Evolutionary conservation across 768 basidiomycete genomes (phyloP).

Genomic region (Galerina sulciceps): DNA sequence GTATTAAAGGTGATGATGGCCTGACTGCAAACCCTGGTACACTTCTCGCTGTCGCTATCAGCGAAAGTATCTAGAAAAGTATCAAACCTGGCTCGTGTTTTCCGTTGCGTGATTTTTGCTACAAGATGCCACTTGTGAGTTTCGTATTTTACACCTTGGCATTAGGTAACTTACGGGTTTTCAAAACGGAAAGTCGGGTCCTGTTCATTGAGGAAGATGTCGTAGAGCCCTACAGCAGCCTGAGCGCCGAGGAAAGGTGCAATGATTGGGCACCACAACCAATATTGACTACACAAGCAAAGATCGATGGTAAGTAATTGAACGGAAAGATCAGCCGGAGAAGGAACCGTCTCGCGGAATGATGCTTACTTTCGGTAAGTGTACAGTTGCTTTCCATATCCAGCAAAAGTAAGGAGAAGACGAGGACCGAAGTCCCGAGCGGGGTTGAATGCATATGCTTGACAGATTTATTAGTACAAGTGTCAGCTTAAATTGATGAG

Average conservation of each 20-base stretch:
- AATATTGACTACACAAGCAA: slow-evolving; percentile 57
- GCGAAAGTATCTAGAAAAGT: no score
- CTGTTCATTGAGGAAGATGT: slow-evolving; percentile 62
- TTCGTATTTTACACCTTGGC: no score
- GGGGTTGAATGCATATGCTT: slow-evolving; percentile 68
- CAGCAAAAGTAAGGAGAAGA: slow-evolving; percentile 71
- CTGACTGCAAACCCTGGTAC: no score
- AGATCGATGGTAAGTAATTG: background rate
- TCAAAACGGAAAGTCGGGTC: slow-evolving; percentile 31
- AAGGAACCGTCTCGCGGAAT: background rate
- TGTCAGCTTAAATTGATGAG: background rate
- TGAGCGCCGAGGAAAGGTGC: slow-evolving; percentile 66
- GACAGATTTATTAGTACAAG: background rate
- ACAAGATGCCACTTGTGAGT: no score
- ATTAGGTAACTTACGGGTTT: slow-evolving; percentile 3
- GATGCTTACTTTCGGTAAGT: slow-evolving; percentile 44
- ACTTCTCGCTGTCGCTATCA: no score
- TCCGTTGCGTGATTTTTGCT: no score
- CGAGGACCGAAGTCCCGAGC: slow-evolving; percentile 73
- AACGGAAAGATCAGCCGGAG: background rate
- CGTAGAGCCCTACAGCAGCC: slow-evolving; percentile 60
- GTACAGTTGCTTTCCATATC: slow-evolving; percentile 58
- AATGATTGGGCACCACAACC: slow-evolving; percentile 73
- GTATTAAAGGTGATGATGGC: no score
- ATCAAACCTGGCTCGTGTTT: no score